Conservation (phyloP, 2,329 filamentous ascomycete genomes). For the Eutypa lata region DNA sequence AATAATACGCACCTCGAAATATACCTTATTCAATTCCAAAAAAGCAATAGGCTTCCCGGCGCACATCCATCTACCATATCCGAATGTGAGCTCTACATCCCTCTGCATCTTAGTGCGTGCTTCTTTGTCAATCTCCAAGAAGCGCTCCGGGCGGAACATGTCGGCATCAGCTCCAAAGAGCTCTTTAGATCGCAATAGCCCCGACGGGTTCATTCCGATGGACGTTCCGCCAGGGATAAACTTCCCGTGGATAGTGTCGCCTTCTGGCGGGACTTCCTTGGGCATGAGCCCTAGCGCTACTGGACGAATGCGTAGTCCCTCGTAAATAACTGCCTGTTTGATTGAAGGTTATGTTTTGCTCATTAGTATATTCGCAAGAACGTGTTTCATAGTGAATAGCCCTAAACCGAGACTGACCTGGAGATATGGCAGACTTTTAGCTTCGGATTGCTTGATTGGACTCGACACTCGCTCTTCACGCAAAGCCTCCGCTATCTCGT, state of each 20-base stretch:
- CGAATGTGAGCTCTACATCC: slow-evolving; percentile 9
- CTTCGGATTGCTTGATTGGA: slow-evolving; percentile 20
- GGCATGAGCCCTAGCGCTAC: slow-evolving; percentile 23
- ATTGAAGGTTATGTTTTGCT: background rate
- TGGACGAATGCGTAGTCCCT: slow-evolving; percentile 32
- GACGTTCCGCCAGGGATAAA: slow-evolving; percentile 35
- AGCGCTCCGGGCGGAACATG: slow-evolving; percentile 14
- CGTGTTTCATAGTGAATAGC: background rate
- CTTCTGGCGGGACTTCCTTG: slow-evolving; percentile 23
- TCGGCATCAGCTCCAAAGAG: slow-evolving; percentile 14
- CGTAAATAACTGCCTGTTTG: slow-evolving; percentile 30
- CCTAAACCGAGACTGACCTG: slow-evolving; percentile 1
- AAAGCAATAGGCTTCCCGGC: slow-evolving; percentile 36
- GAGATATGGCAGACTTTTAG: slow-evolving; percentile 30
- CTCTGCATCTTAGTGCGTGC: slow-evolving; percentile 6
- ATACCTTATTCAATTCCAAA: slow-evolving; percentile 36
- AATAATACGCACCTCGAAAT: slow-evolving; percentile 31
- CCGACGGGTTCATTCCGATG: slow-evolving; percentile 34
- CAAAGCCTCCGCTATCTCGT: slow-evolving; percentile 37
- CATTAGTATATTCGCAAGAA: background rate
- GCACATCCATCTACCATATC: slow-evolving; percentile 28
- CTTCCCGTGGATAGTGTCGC: slow-evolving; percentile 24
- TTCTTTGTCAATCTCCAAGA: slow-evolving; percentile 2
- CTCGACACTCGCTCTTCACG: slow-evolving; percentile 26
- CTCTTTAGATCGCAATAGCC: slow-evolving; percentile 24